Evolutionary conservation across 306 rosid genomes (phyloP).

Genomic region (Fagus sylvatica): DNA sequence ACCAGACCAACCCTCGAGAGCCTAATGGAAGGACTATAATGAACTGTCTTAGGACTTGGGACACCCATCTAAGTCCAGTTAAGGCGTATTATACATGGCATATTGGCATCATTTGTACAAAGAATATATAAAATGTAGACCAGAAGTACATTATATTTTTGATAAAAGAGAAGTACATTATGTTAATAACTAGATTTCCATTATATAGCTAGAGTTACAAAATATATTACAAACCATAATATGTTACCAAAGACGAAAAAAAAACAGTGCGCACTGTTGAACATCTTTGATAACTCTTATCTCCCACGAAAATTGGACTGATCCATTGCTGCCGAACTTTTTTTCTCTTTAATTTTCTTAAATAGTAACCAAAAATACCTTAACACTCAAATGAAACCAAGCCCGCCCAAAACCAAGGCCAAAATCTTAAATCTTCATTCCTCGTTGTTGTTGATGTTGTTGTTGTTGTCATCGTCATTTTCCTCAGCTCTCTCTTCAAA

Average conservation of each 20-base stretch:
- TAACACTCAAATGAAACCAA: not conserved
- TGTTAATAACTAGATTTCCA: not conserved
- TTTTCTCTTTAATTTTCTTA: too few relatives aligned
- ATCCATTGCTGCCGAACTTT: too few relatives aligned
- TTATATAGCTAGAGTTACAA: not conserved
- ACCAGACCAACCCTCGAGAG: too few relatives aligned
- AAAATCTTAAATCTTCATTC: not conserved
- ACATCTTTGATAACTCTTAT: not conserved
- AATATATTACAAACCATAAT: not conserved
- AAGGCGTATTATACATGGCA: too few relatives aligned
- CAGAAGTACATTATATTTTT: too few relatives aligned
- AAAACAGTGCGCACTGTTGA: not conserved
- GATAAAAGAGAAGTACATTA: too few relatives aligned
- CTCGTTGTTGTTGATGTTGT: not conserved
- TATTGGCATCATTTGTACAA: too few relatives aligned
- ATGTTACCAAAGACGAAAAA: not conserved
- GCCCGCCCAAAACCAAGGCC: not conserved
- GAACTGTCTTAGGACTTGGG: too few relatives aligned
- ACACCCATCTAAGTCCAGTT: too few relatives aligned
- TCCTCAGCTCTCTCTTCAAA: constrained; percentile 45
- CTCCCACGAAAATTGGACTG: not conserved
- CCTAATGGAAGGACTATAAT: too few relatives aligned
- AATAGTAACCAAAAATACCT: too few relatives aligned
- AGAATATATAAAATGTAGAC: too few relatives aligned
- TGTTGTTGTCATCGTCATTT: constrained; percentile 18